These are phyloP conservation scores for Solanum gandarillasii DNA, from an alignment of 257 asterid species.

Conservation along the genomic window DNA sequence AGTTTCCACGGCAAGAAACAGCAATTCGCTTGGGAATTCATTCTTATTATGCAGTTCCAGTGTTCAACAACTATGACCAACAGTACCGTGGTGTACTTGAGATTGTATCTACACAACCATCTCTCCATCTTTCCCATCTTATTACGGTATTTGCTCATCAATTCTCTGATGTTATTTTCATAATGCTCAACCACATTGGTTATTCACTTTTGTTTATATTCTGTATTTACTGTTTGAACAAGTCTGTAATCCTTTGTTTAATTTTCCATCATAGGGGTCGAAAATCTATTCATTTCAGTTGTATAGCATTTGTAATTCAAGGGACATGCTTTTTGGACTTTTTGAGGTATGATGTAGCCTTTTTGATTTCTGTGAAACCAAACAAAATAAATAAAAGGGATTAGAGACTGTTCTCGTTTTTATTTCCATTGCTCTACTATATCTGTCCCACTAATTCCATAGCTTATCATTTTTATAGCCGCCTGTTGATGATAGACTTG, in stretches of 20 bases:
- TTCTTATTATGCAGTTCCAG: background rate
- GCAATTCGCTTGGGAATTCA: background rate
- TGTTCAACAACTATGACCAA: background rate
- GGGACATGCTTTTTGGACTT: background rate
- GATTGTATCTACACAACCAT: background rate
- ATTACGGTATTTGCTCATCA: background rate
- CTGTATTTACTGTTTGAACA: too few species aligned
- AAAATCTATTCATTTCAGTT: background rate
- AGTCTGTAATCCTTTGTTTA: background rate
- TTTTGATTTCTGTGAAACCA: background rate
- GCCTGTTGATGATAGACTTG: too few species aligned
- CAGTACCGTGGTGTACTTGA: background rate
- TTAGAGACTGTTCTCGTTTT: background rate
- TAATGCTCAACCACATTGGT: background rate
- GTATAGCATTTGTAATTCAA: background rate
- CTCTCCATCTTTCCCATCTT: too few species aligned
- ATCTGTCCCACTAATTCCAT: background rate
- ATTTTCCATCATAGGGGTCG: background rate
- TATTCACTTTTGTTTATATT: background rate
- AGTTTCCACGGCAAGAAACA: background rate
- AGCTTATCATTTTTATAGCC: background rate
- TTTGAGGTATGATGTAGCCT: background rate
- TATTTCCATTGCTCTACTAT: background rate
- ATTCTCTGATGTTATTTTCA: too few species aligned
- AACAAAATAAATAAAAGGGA: background rate